Evolutionary conservation across 2,329 filamentous ascomycete genomes (phyloP).

Genomic region (Lachnellula hyalina): DNA sequence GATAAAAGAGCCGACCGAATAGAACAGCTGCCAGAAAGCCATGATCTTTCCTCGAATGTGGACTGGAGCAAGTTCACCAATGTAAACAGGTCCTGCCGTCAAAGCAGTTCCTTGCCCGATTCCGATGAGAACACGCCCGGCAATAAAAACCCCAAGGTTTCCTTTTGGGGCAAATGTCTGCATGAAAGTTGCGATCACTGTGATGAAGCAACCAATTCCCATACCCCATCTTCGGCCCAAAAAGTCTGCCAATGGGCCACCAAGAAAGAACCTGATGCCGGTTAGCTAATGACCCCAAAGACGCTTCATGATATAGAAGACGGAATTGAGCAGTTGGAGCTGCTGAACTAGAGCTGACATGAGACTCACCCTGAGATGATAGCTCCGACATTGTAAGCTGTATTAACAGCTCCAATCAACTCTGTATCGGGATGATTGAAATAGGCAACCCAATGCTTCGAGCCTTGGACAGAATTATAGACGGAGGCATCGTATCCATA

Average conservation of each 20-base stretch:
- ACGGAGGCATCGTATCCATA: constrained; percentile 72
- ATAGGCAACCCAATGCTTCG: constrained; percentile 59
- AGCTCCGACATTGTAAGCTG: constrained; percentile 64
- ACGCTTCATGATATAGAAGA: background rate
- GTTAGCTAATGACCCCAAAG: background rate
- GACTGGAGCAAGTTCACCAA: constrained; percentile 60
- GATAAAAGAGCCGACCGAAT: constrained; percentile 60
- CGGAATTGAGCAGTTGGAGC: background rate
- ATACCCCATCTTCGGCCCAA: constrained; percentile 61
- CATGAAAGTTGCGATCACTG: constrained; percentile 64
- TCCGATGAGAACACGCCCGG: constrained; percentile 63
- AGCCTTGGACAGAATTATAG: constrained; percentile 67
- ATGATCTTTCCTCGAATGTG: constrained; percentile 63
- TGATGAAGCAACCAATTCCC: constrained; percentile 57
- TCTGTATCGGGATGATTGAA: constrained; percentile 43
- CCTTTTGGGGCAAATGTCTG: constrained; percentile 58
- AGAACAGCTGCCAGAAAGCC: constrained; percentile 67
- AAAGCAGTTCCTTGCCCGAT: constrained; percentile 64
- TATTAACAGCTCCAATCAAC: constrained; percentile 56
- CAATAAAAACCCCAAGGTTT: constrained; percentile 62
- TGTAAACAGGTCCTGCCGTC: constrained; percentile 65
- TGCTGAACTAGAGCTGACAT: background rate
- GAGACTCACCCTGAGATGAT: constrained; percentile 50
- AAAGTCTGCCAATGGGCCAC: constrained; percentile 55
- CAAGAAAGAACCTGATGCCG: constrained; percentile 53